phyloP scores from a whole-genome alignment of 371 early-diverging fungal genomes.

The Nosema granulosis region DNA sequence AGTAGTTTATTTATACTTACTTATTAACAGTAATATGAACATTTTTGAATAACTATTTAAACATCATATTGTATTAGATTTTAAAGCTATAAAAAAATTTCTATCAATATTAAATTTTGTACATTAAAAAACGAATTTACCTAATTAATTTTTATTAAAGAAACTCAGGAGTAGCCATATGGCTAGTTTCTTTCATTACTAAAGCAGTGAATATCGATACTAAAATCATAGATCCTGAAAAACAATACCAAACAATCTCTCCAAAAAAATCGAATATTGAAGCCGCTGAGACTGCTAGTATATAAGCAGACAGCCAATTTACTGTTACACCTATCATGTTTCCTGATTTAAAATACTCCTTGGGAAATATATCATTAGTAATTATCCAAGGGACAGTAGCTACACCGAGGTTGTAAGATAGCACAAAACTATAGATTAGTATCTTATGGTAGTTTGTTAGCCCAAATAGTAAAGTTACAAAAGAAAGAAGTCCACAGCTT shows the following conservation, averaged over 20 bases:
- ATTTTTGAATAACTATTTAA: too few relatives aligned
- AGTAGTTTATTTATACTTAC: too few relatives aligned
- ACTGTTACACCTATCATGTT: slow-evolving; percentile 10
- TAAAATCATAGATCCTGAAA: neutral
- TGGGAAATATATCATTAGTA: slow-evolving; percentile 74
- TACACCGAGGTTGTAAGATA: slow-evolving; percentile 75
- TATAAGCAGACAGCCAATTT: slow-evolving; percentile 50
- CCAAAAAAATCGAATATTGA: neutral
- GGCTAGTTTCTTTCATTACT: neutral
- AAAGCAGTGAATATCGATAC: neutral
- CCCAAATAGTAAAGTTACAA: slow-evolving; percentile 69
- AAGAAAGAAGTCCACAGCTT: slow-evolving; percentile 58
- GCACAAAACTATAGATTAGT: slow-evolving; percentile 73
- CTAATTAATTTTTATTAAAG: neutral
- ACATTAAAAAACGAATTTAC: too few relatives aligned
- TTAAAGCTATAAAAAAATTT: too few relatives aligned
- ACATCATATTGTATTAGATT: too few relatives aligned
- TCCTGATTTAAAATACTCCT: slow-evolving; percentile 28
- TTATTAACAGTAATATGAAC: too few relatives aligned
- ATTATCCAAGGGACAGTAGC: slow-evolving; percentile 72
- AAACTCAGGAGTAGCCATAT: neutral
- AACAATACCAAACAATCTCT: neutral
- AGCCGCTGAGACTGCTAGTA: neutral
- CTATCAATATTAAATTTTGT: too few relatives aligned
- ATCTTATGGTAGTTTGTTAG: slow-evolving; percentile 69